Conservation (phyloP, 1,139 yeast species). For the Diutina pseudorugosa region DNA sequence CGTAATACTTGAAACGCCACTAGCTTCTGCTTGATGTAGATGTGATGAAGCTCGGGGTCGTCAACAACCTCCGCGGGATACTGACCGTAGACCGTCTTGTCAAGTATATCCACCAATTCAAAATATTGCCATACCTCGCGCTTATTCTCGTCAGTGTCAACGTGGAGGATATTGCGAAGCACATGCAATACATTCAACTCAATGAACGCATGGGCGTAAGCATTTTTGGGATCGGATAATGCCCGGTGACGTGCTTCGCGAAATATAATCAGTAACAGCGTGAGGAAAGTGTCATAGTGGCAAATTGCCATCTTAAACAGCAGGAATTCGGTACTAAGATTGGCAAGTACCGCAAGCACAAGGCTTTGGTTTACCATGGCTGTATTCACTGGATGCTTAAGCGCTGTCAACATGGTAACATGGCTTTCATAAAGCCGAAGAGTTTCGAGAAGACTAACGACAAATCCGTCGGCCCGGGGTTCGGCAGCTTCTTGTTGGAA, state of each 20-base stretch:
- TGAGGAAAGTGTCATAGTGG: neutral
- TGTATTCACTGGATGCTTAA: neutral
- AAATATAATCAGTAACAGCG: neutral
- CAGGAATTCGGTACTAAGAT: neutral
- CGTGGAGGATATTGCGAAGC: neutral
- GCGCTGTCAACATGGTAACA: neutral
- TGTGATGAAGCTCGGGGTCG: neutral
- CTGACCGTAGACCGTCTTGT: neutral
- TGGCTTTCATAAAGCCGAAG: neutral
- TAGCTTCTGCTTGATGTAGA: neutral
- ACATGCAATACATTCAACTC: neutral
- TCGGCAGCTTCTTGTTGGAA: neutral
- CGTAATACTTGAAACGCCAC: neutral
- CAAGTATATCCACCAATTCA: neutral
- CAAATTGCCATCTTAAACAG: constrained; percentile 1
- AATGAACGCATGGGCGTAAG: neutral
- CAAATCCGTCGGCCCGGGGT: neutral
- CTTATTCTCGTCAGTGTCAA: constrained; percentile 2
- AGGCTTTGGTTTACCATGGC: constrained; percentile 1
- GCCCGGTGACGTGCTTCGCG: neutral
- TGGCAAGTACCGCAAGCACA: neutral
- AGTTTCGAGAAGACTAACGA: neutral
- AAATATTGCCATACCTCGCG: constrained; percentile 2
- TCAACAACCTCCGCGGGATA: neutral
- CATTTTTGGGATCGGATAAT: neutral